Base-by-base conservation (phyloP, 1,284 basidiomycete genomes). In the Exsudoporus floridanus region DNA sequence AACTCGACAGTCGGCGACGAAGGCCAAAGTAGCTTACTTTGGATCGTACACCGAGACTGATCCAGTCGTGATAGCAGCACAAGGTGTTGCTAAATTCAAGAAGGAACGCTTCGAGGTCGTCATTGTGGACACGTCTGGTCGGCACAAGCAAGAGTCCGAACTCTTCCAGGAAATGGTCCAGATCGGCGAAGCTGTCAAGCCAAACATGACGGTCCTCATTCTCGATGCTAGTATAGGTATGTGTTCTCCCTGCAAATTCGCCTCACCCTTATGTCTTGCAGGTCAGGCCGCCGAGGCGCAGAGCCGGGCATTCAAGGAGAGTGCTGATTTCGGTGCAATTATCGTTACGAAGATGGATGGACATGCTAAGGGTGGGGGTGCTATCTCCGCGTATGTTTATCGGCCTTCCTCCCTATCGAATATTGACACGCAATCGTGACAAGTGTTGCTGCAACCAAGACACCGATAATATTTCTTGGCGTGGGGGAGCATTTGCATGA, bases 291-390 rank as follows among this genome's bases (percentile, higher is more conserved):
- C 96, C 21, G 97, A 99, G 70, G 90, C 90, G 4, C 97, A 99
- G 69, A 90, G 88, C 69, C 83, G 85, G 36, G 97, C 97, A 1
- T 99, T 99, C 82, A 99, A 99, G 74, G 94, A 98, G 57, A 94
- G 91, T 58, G 92, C 95, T 14, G 87, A 97, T 67, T 99, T 98
- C 71, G 97, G 96, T 61, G 95, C 96, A 1, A 99, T 99, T 63
- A 97, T 99, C 60, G 96, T 99, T 18, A 99, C 97, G 21, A 99
- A 99, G 75, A 94, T 99, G 83, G 97, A 99, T 65, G 97, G 97
- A 7, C 97, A 99, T 69, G 97, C 97, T 1, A 99, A 98, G 71
- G 97, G 97, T 60, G 97, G 97, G 73, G 97, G 97, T 54, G 97
- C 97, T 33, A 99, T 99, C 58, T 99, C 97, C 43, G 96, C 96